Percentiles rank a stretch among this genome's conserved stretches.
phyloP scores from a whole-genome alignment of 73 alveolate genomes.

The Blepharisma stoltei region DNA sequence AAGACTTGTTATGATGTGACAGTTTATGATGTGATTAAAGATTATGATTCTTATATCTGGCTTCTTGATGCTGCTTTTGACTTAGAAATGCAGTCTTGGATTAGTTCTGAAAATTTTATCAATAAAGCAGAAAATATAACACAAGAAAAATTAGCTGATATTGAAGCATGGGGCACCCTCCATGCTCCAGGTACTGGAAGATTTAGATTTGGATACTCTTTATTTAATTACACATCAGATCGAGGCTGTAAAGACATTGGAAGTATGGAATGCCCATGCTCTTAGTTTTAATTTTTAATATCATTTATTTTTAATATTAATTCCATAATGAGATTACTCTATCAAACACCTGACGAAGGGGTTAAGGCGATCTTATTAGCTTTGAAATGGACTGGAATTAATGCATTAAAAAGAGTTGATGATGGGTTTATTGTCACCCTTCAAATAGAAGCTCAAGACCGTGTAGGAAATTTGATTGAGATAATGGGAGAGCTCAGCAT shows the following conservation, averaged over 20 bases:
- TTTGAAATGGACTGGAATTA: neutral
- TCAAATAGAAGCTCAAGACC: neutral
- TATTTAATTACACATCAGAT: neutral
- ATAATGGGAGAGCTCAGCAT: constrained; percentile 28
- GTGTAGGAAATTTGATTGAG: neutral
- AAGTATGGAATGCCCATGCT: neutral
- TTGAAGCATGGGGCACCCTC: neutral
- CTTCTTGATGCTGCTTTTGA: constrained; percentile 20
- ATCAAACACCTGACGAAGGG: neutral
- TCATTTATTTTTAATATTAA: neutral
- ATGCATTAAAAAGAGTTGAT: neutral
- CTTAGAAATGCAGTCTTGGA: neutral
- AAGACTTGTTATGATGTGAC: neutral
- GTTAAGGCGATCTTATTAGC: constrained; percentile 10
- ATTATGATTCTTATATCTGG: neutral
- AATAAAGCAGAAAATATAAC: neutral
- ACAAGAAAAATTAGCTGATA: neutral
- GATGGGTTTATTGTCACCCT: neutral
- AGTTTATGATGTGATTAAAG: constrained; percentile 13
- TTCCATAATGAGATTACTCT: constrained; percentile 7
- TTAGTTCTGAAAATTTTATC: neutral
- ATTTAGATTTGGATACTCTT: neutral
- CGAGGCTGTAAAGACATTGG: neutral
- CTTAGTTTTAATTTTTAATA: neutral
- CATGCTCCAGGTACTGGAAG: constrained; percentile 4